A percentile compares a stretch with the other conserved stretches of the same genome.
Evolutionary conservation across 306 rosid genomes (phyloP).

Genomic region (Glycyrrhiza uralensis): DNA sequence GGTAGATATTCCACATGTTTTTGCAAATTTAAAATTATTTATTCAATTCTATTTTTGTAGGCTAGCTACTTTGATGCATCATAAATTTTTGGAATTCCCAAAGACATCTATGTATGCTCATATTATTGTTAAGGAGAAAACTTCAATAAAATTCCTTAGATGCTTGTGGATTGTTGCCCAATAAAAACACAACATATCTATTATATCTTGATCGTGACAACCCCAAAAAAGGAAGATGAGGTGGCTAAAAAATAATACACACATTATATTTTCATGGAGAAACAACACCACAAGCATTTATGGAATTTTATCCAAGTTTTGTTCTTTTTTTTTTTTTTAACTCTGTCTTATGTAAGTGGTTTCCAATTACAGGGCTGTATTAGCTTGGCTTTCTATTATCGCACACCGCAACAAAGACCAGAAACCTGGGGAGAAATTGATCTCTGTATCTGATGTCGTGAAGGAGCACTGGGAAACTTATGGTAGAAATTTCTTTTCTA

Average conservation of each 20-base stretch:
- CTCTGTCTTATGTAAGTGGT: constrained; percentile 17
- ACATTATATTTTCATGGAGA: not conserved
- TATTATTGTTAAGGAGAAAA: not conserved
- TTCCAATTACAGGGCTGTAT: constrained; percentile 74
- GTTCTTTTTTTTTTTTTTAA: not conserved
- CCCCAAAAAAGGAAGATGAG: not conserved
- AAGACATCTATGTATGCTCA: not conserved
- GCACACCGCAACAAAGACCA: constrained; percentile 84
- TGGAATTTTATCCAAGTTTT: not conserved
- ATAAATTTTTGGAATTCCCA: not conserved
- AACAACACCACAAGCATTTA: not conserved
- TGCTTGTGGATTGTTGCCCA: not conserved
- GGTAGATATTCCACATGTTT: constrained; percentile 52
- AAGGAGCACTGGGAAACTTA: constrained; percentile 89
- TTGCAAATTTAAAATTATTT: not conserved
- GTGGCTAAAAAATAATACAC: not conserved
- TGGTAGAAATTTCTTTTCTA: constrained; percentile 92
- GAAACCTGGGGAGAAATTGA: constrained; percentile 72
- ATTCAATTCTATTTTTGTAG: not conserved
- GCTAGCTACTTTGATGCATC: not conserved
- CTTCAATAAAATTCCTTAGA: not conserved
- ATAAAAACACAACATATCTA: not conserved
- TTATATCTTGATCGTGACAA: not conserved
- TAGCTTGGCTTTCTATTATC: constrained; percentile 95
- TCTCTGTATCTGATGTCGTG: constrained; percentile 80